phyloP scores from a whole-genome alignment of 768 basidiomycete species.

The Candolleomyces eurysporus region DNA sequence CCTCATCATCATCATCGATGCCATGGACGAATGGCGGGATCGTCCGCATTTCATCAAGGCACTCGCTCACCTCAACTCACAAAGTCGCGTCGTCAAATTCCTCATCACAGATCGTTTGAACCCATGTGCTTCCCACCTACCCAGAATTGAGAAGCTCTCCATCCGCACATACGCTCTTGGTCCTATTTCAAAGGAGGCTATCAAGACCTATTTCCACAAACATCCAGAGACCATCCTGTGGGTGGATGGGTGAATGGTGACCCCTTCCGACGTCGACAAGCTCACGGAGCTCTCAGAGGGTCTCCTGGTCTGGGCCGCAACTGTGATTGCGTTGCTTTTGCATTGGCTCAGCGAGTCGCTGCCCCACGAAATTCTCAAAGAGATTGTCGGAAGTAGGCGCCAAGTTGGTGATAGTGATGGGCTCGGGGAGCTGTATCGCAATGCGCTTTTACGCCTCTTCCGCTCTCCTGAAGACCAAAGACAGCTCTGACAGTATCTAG shows the following conservation, averaged over 20 bases:
- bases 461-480: not conserved
- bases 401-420: not conserved
- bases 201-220: too few relatives aligned
- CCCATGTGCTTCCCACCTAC: not conserved
- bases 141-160: too few relatives aligned
- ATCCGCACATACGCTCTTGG: too few relatives aligned
- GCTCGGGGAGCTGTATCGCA: not conserved
- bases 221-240: too few relatives aligned
- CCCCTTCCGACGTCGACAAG: too few relatives aligned
- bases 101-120: conserved; percentile 7
- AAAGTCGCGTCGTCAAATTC: not conserved
- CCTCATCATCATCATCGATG: conserved; percentile 9
- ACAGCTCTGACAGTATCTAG: not conserved
- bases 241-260: too few relatives aligned
- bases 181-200: too few relatives aligned
- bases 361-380: not conserved
- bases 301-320: not conserved
- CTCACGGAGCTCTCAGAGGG: not conserved
- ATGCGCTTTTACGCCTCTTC: not conserved
- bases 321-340: not conserved
- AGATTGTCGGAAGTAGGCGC: not conserved
- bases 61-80: not conserved
- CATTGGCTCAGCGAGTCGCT: not conserved
- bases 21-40: conserved; percentile 9
- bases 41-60: not conserved